phyloP scores from a whole-genome alignment of 257 asterid species.

The Solanum piurae region DNA sequence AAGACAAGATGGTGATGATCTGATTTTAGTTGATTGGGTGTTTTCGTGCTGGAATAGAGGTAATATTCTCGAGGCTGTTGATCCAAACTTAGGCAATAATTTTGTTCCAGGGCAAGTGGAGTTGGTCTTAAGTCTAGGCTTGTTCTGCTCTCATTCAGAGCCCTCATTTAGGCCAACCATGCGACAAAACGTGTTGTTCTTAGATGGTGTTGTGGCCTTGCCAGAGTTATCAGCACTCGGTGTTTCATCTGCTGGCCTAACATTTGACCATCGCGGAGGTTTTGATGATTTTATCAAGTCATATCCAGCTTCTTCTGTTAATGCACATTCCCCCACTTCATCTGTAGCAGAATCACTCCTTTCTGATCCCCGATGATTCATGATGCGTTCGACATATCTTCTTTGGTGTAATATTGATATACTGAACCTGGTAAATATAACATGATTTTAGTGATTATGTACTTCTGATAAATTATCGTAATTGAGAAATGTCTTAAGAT shows the following conservation, averaged over 20 bases:
- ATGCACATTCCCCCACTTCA: not conserved
- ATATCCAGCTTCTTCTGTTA: not conserved
- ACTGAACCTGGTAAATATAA: not conserved
- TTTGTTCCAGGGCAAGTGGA: not conserved
- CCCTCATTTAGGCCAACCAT: not conserved
- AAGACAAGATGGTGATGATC: not conserved
- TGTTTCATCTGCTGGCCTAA: not conserved
- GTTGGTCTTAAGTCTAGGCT: not conserved
- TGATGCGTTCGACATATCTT: not conserved
- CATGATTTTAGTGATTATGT: not conserved
- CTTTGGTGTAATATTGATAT: not conserved
- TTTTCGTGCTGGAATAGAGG: not conserved
- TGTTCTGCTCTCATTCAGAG: not conserved
- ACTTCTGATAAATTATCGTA: not conserved
- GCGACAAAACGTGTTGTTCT: slow-evolving; percentile 4
- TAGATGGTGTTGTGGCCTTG: slow-evolving; percentile 21
- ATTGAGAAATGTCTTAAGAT: not conserved
- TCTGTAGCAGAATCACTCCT: not conserved
- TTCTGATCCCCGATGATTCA: not conserved
- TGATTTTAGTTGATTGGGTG: not conserved
- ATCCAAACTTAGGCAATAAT: not conserved
- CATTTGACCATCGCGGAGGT: not conserved
- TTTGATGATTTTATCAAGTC: not conserved
- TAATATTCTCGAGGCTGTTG: not conserved
- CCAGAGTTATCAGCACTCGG: not conserved